Conservation (phyloP, 352 stramenopile species). For the Peronospora farinosa region DNA sequence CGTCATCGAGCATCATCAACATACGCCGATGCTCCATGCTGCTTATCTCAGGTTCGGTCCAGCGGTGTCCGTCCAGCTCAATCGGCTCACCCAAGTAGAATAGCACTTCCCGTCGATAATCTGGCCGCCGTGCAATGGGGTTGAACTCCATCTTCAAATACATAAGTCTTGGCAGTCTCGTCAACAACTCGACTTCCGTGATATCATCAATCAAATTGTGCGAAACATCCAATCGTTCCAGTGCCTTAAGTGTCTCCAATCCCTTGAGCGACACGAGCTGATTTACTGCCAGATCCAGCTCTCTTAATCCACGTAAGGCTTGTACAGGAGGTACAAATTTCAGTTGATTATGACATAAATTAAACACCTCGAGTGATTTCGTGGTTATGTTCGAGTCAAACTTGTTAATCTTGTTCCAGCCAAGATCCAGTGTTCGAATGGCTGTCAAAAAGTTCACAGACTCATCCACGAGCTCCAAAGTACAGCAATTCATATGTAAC, state of each 20-base stretch:
- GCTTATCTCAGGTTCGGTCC: slow-evolving; percentile 51
- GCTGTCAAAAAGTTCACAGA: slow-evolving; percentile 46
- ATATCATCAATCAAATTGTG: slow-evolving; percentile 59
- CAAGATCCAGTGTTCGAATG: slow-evolving; percentile 49
- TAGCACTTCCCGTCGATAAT: slow-evolving; percentile 75
- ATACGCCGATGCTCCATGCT: slow-evolving; percentile 69
- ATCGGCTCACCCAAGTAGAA: slow-evolving; percentile 69
- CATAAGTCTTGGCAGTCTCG: slow-evolving; percentile 31
- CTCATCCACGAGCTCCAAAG: slow-evolving; percentile 39
- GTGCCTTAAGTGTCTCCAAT: slow-evolving; percentile 34
- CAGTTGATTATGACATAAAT: slow-evolving; percentile 70
- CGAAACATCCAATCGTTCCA: slow-evolving; percentile 64
- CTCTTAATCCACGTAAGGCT: slow-evolving; percentile 30
- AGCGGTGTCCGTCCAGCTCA: slow-evolving; percentile 56
- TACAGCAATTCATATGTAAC: slow-evolving; percentile 67
- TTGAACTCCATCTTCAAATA: slow-evolving; percentile 68
- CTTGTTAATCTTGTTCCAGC: slow-evolving; percentile 60
- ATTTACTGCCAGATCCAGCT: slow-evolving; percentile 69
- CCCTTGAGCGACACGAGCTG: slow-evolving; percentile 48
- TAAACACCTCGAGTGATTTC: slow-evolving; percentile 39
- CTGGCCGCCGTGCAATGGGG: slow-evolving; percentile 54
- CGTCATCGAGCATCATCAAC: slow-evolving; percentile 23
- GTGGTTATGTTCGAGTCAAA: slow-evolving; percentile 33
- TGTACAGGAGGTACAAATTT: slow-evolving; percentile 37
- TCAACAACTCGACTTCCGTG: slow-evolving; percentile 48